Evolutionary conservation across 2,329 filamentous ascomycete genomes (phyloP).

Genomic region (Tricladium varicosporioides): DNA sequence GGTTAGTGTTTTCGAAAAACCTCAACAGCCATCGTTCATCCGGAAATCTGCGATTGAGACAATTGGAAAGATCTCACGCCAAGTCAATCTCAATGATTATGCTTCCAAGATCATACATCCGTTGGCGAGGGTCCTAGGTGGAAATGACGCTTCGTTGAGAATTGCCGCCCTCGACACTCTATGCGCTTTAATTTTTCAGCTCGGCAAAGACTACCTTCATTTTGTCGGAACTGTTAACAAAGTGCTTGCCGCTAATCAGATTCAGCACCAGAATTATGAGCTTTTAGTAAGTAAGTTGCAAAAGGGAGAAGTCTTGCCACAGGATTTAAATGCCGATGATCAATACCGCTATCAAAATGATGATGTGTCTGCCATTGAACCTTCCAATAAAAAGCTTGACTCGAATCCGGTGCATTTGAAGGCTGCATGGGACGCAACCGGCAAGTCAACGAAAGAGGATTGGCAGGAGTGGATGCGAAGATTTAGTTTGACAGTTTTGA

Average conservation of each 20-base stretch:
- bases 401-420: constrained; percentile 98
- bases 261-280: constrained; percentile 88
- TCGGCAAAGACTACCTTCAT: constrained; percentile 92
- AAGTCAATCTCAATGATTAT: constrained; percentile 97
- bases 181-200: constrained; percentile 91
- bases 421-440: constrained; percentile 93
- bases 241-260: constrained; percentile 72
- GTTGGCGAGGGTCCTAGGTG: constrained; percentile 75
- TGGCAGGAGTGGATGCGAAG: constrained; percentile 99
- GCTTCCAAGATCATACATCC: constrained; percentile 96
- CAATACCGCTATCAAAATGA: constrained; percentile 75
- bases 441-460: constrained; percentile 96
- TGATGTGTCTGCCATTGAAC: constrained; percentile 78
- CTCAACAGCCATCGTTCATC: constrained; percentile 74
- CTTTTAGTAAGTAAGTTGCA: constrained; percentile 89
- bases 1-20: constrained; percentile 89
- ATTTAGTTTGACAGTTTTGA: constrained; percentile 91
- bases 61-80: constrained; percentile 87
- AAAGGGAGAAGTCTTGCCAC: constrained; percentile 91
- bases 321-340: constrained; percentile 86
- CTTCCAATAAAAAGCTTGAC: constrained; percentile 88
- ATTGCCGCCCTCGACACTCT: constrained; percentile 88
- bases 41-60: constrained; percentile 91
- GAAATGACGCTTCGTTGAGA: constrained; percentile 70
- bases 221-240: constrained; percentile 95